A percentile compares a stretch with the other conserved stretches of the same genome.
Evolutionary conservation across 225 moss, liverwort and hornwort genomes (phyloP).

Genomic region (Asterella californica): DNA sequence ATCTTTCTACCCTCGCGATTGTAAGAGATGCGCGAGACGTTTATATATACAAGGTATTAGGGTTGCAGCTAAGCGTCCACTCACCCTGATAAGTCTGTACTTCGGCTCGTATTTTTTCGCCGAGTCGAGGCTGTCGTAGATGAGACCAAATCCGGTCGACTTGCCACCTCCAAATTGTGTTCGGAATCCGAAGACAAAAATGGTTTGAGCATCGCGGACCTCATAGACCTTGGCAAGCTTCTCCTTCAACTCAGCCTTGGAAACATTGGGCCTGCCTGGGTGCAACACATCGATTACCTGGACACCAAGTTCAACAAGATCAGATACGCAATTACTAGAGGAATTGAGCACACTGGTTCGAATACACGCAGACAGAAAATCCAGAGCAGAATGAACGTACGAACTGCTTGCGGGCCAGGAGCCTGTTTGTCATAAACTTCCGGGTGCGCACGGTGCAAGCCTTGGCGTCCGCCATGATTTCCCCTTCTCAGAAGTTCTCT

Average conservation of each 20-base stretch:
- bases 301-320: neutral
- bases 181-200: constrained; percentile 90
- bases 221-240: constrained; percentile 83
- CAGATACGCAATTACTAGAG: too few species aligned
- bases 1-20: neutral
- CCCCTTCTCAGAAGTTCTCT: neutral
- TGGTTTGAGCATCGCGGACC: constrained; percentile 59
- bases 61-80: neutral
- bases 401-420: constrained; percentile 76
- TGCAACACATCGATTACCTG: constrained; percentile 83
- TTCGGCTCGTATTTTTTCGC: constrained; percentile 95
- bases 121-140: constrained; percentile 76
- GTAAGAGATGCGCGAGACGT: neutral
- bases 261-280: constrained; percentile 77
- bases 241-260: constrained; percentile 90
- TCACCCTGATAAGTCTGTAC: constrained; percentile 50
- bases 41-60: neutral
- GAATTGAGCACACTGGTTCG: neutral
- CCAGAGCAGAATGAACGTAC: constrained; percentile 21
- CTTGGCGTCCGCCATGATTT: constrained; percentile 73
- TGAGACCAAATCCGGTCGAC: constrained; percentile 76
- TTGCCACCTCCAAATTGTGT: constrained; percentile 92
- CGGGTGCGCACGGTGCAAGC: constrained; percentile 89
- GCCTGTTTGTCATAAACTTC: constrained; percentile 87
- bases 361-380: neutral